These are phyloP conservation scores for Mycena rebaudengoi DNA, from an alignment of 768 basidiomycete species.

Conservation along the genomic window DNA sequence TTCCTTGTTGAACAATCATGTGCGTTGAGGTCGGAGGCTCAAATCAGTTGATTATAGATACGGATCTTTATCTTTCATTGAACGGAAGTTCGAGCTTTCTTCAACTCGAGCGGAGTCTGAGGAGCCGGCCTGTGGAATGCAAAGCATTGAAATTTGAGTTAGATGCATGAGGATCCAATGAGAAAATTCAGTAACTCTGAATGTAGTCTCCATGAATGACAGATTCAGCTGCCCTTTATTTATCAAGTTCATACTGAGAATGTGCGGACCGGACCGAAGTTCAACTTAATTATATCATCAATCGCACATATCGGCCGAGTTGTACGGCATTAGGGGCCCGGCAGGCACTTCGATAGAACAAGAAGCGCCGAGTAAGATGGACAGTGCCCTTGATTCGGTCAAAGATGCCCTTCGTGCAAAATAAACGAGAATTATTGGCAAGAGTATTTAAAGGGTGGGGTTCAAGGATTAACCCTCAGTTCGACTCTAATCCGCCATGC, in stretches of 20 bases:
- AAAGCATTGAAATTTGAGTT: too few relatives aligned
- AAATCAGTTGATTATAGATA: too few relatives aligned
- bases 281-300: neutral
- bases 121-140: too few relatives aligned
- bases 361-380: neutral
- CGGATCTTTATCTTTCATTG: too few relatives aligned
- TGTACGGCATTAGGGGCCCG: neutral
- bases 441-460: conserved; percentile 7
- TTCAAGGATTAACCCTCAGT: conserved; percentile 3
- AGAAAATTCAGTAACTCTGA: too few relatives aligned
- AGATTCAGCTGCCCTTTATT: too few relatives aligned
- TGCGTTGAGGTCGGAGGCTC: too few relatives aligned
- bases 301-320: neutral
- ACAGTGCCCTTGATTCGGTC: conserved; percentile 3
- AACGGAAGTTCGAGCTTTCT: too few relatives aligned
- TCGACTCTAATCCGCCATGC: conserved; percentile 3
- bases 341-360: neutral
- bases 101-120: too few relatives aligned
- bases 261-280: neutral
- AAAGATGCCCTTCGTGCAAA: conserved; percentile 1
- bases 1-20: too few relatives aligned
- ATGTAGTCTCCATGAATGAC: too few relatives aligned
- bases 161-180: too few relatives aligned
- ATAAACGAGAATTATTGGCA: neutral
- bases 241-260: neutral